A percentile compares a stretch with the other conserved stretches of the same genome.
phyloP scores from a whole-genome alignment of 805 yeast genomes.

The Hanseniaspora jakobsenii region DNA sequence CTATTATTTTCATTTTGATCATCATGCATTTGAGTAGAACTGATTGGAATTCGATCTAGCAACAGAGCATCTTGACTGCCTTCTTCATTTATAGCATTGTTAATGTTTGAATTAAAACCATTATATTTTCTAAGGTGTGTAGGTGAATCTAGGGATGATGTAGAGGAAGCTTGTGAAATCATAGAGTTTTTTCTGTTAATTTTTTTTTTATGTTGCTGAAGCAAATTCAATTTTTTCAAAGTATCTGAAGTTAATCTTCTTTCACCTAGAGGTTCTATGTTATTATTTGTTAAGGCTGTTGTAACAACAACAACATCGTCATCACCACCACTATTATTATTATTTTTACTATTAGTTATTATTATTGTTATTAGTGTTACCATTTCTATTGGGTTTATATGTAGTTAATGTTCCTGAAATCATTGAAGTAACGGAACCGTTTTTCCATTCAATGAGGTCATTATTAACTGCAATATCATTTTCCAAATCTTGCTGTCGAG shows the following conservation, averaged over 20 bases:
- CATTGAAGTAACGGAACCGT: constrained; percentile 16
- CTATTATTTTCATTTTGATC: not conserved
- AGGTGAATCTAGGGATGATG: constrained; percentile 8
- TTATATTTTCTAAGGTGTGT: constrained; percentile 12
- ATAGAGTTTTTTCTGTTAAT: constrained; percentile 9
- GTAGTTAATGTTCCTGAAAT: constrained; percentile 15
- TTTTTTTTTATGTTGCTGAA: constrained; percentile 18
- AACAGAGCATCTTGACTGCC: constrained; percentile 7
- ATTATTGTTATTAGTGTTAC: not conserved
- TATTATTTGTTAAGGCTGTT: no score
- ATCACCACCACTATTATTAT: constrained; percentile 15
- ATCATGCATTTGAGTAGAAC: not conserved
- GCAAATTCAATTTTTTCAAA: constrained; percentile 27
- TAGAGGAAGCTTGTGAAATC: constrained; percentile 9
- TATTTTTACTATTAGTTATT: not conserved
- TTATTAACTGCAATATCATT: constrained; percentile 11
- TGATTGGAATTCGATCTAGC: constrained; percentile 2
- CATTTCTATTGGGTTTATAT: constrained; percentile 10
- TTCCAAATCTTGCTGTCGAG: not conserved
- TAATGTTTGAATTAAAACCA: constrained; percentile 15
- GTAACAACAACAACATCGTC: constrained; percentile 24
- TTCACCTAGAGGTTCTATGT: constrained; percentile 19
- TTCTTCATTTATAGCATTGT: constrained; percentile 10
- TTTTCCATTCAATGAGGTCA: constrained; percentile 16
- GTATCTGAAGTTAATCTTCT: constrained; percentile 33